Base-by-base conservation (phyloP, 192 early-diverging fungal genomes). In the Diversispora epigaea region DNA sequence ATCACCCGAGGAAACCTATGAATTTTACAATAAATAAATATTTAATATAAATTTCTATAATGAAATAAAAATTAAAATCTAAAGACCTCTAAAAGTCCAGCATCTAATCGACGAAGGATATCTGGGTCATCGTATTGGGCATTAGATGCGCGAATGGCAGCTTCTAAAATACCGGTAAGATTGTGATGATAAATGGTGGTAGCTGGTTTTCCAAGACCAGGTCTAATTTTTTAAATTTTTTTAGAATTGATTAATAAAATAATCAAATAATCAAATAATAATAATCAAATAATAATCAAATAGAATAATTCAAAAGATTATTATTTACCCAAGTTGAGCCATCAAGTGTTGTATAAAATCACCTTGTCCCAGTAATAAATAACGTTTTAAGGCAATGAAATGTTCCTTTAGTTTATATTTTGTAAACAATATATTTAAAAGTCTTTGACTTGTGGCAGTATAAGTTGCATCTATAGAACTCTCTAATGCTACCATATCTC, bases 271-370 rank as follows among this genome's bases (percentile, higher is more conserved):
- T 39, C 17, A 11, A 44, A 39, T 50, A 56, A 68, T 32, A 54
- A 25, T 49, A 19, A 39, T 21, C 8, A 4, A 57, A 76, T 15
- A 19, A 14, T 55, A 15, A 22, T 21, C 73, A 56, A 54, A 12
- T 10, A 15, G 19, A 39, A 21, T 7, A 32, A 62, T 11, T 25
- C 21, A 45, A 21, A 40, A 41, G 3, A 14, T n/a, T n/a, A n/a
- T n/a, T n/a, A 66, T 80, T 68, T 87, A 93, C 91, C 92, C 91
- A 60, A 98, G 77, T 32, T 87, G 87, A 72, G 93, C 92, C 87
- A 97, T 90, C 54, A 99, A 80, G 65, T 91, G 86, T 76, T 95
- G 93, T 62, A 94, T 91, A 87, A 98, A 97, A 75, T 99, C 96
- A 32, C 96, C 97, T 77, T 97, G 93, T 68, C 92, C 94, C 14